Evolutionary conservation across 805 yeast genomes (phyloP).

Genomic region (Starmerella tilneyi): DNA sequence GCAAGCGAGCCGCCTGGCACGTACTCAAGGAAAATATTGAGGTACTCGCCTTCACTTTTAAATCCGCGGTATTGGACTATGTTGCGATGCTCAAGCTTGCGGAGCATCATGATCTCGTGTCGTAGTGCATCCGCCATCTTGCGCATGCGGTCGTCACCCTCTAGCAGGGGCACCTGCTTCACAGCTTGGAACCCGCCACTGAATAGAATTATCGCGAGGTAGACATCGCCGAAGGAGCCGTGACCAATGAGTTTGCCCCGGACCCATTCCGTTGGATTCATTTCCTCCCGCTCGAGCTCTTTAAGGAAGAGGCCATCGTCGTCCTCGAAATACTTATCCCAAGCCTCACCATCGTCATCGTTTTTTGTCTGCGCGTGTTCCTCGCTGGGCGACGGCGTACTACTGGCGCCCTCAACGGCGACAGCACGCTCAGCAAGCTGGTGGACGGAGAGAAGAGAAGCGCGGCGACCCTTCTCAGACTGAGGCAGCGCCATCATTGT

Average conservation of each 20-base stretch:
- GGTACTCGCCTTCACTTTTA: constrained; percentile 53
- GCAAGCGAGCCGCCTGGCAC: constrained; percentile 68
- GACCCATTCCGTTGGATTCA: constrained; percentile 74
- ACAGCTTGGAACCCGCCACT: constrained; percentile 97
- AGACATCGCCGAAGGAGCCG: constrained; percentile 91
- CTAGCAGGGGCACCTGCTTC: constrained; percentile 72
- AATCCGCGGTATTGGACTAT: constrained; percentile 90
- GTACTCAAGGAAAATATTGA: constrained; percentile 73
- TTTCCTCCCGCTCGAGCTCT: constrained; percentile 33
- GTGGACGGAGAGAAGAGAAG: background rate
- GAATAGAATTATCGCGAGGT: constrained; percentile 77
- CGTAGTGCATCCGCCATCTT: constrained; percentile 25
- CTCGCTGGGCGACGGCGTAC: background rate
- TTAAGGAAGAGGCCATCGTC: constrained; percentile 31
- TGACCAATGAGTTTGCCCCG: constrained; percentile 89
- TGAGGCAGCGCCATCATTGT: constrained; percentile 72
- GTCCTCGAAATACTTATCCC: background rate
- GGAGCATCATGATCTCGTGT: constrained; percentile 46
- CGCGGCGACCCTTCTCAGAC: background rate
- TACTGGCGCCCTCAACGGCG: background rate
- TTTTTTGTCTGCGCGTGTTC: background rate
- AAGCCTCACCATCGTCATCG: background rate
- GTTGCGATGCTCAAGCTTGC: constrained; percentile 77
- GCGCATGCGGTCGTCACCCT: constrained; percentile 25
- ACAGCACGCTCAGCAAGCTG: constrained; percentile 1